These are phyloP conservation scores for Penicillium pancosmium DNA, from an alignment of 495 filamentous ascomycete species.

Conservation along the genomic window DNA sequence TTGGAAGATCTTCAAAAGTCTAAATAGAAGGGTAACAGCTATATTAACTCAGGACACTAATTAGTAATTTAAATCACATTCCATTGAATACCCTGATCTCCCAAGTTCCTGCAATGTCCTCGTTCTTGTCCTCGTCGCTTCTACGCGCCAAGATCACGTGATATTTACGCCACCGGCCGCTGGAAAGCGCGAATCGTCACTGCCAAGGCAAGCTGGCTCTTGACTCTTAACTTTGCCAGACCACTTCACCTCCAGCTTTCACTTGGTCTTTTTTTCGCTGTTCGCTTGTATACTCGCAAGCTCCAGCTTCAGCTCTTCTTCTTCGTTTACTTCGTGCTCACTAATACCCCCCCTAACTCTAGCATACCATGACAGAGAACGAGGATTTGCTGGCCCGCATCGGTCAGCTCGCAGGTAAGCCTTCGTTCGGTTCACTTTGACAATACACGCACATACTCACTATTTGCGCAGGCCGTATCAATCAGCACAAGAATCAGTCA, in stretches of 20 bases:
- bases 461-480: conserved; percentile 69
- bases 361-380: conserved; percentile 65
- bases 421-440: conserved; percentile 18
- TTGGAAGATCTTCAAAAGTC: too few species aligned
- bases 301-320: background rate
- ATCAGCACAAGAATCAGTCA: conserved; percentile 74
- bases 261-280: background rate
- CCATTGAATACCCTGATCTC: background rate
- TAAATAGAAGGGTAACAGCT: too few species aligned
- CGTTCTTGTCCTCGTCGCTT: background rate
- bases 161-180: background rate
- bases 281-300: background rate
- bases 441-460: conserved; percentile 20
- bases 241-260: background rate
- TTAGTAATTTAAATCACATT: background rate
- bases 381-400: conserved; percentile 77
- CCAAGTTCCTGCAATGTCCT: background rate
- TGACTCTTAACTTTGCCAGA: background rate
- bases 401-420: conserved; percentile 71
- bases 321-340: conserved; percentile 3
- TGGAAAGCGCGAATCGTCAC: conserved; percentile 1
- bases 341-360: conserved; percentile 9
- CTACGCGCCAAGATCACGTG: background rate
- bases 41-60: too few species aligned
- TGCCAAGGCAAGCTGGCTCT: too few species aligned